Percentiles rank a stretch among this genome's conserved stretches.
Evolutionary conservation across 345 rosid genomes (phyloP).

Genomic region (Ailanthus altissimus): DNA sequence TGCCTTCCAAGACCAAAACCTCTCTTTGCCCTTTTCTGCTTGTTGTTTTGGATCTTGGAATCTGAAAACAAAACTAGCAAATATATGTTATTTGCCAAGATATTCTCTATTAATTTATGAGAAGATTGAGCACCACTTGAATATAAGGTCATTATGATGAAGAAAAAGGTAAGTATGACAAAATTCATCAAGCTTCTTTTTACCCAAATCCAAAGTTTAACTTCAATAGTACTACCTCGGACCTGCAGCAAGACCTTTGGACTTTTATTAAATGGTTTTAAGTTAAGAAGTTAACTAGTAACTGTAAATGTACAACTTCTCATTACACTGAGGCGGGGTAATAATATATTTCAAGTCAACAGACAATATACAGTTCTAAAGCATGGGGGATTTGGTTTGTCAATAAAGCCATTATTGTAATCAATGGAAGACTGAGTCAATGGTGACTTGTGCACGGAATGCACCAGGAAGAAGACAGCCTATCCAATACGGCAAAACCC

Average conservation of each 20-base stretch:
- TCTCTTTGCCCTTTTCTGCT: constrained; percentile 25
- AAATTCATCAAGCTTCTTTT: not conserved
- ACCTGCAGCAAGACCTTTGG: not conserved
- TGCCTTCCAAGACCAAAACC: constrained; percentile 36
- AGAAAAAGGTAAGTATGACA: not conserved
- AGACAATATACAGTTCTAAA: not conserved
- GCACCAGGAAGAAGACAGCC: not conserved
- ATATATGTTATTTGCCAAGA: not conserved
- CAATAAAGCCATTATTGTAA: not conserved
- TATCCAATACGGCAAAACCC: not conserved
- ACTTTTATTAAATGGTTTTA: not conserved
- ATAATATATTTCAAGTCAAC: not conserved
- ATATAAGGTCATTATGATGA: not conserved
- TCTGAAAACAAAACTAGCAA: not conserved
- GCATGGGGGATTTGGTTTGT: not conserved
- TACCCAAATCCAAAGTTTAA: not conserved
- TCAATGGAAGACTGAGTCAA: constrained; percentile 23
- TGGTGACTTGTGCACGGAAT: not conserved
- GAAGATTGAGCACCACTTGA: not conserved
- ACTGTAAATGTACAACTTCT: not conserved
- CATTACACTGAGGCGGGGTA: not conserved
- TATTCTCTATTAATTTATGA: no score
- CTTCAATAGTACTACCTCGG: not conserved
- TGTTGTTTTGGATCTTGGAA: constrained; percentile 23
- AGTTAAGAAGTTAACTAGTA: not conserved